Evolutionary conservation across 2,329 filamentous ascomycete species (phyloP).

Genomic region (Fusarium chaquense): DNA sequence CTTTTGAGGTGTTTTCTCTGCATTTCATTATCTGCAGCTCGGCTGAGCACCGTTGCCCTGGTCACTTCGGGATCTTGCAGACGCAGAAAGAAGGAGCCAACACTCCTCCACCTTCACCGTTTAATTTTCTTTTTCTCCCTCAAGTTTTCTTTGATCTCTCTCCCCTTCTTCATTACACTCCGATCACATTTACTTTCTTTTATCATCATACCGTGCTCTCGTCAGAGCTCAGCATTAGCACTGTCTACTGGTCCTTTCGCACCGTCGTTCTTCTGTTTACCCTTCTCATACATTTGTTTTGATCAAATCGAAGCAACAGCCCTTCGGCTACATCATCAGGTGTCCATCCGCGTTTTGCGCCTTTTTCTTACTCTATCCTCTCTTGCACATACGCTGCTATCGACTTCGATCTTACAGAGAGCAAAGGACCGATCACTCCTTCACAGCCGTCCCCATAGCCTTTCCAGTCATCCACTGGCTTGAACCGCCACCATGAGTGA

Average conservation of each 20-base stretch:
- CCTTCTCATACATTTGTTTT: background rate
- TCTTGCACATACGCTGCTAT: background rate
- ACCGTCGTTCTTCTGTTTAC: background rate
- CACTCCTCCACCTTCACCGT: background rate
- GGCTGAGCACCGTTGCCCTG: background rate
- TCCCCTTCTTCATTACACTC: background rate
- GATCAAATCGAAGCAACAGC: background rate
- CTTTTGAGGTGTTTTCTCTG: background rate
- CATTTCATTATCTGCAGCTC: background rate
- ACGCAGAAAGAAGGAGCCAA: background rate
- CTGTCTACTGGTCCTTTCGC: background rate
- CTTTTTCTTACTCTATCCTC: background rate
- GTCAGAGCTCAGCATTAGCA: background rate
- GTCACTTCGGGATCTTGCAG: conserved; percentile 1
- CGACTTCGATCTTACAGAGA: background rate
- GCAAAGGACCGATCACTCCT: background rate
- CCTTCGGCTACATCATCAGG: background rate
- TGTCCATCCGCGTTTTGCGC: background rate
- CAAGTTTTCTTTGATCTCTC: background rate
- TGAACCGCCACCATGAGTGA: conserved; percentile 31
- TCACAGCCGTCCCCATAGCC: background rate
- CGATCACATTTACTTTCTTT: background rate
- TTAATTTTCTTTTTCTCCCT: background rate
- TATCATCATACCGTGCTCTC: background rate
- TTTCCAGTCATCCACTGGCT: background rate